These are phyloP conservation scores for Fusarium siculi DNA, from an alignment of 2,329 filamentous ascomycete species.

Conservation along the genomic window DNA sequence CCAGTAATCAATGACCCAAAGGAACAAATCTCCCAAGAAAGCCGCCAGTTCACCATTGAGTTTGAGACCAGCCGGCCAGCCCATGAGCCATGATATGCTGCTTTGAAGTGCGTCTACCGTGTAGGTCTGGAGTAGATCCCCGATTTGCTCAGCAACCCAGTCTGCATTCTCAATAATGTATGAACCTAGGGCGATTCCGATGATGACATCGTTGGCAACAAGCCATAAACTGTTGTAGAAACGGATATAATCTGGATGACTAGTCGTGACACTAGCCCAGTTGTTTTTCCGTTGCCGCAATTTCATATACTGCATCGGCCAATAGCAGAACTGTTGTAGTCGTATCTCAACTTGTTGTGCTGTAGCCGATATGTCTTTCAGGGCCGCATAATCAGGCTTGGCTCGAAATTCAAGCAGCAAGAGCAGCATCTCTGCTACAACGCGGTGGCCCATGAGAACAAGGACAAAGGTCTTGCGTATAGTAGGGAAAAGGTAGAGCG, in stretches of 20 bases:
- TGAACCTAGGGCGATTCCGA: conserved; percentile 93
- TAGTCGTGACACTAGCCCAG: conserved; percentile 95
- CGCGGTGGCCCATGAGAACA: conserved; percentile 80
- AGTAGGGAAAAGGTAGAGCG: conserved; percentile 81
- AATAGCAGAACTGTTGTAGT: conserved; percentile 97
- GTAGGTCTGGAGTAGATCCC: conserved; percentile 79
- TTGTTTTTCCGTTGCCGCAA: conserved; percentile 88
- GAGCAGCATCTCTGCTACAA: conserved; percentile 82
- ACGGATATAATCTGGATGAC: conserved; percentile 96
- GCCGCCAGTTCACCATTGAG: conserved; percentile 91
- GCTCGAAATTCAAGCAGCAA: conserved; percentile 85
- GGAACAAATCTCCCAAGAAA: conserved; percentile 94
- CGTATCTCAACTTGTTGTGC: conserved; percentile 98
- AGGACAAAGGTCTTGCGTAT: conserved; percentile 79
- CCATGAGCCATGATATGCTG: conserved; percentile 96
- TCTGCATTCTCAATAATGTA: conserved; percentile 96
- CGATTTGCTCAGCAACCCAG: conserved; percentile 84
- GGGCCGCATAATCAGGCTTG: conserved; percentile 79
- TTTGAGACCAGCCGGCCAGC: conserved; percentile 93
- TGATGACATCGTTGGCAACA: conserved; percentile 98
- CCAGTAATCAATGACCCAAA: conserved; percentile 99
- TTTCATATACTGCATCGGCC: conserved; percentile 96
- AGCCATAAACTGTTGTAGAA: conserved; percentile 99
- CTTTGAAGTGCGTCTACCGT: conserved; percentile 88
- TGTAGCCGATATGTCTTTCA: conserved; percentile 96